Conservation (phyloP, 495 filamentous ascomycete species). For the Pyrenula aspistea region DNA sequence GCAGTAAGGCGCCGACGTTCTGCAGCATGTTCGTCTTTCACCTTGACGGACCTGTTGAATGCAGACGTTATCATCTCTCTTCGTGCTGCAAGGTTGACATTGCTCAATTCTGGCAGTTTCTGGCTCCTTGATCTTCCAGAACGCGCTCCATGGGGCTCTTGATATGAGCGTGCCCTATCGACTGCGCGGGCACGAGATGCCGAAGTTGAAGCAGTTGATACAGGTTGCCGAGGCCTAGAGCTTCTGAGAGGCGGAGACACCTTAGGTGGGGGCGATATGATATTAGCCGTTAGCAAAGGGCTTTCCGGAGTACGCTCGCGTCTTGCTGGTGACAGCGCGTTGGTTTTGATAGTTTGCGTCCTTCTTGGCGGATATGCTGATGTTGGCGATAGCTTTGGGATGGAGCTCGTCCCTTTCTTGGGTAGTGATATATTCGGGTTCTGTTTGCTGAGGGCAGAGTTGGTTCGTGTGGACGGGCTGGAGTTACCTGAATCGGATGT, state of each 20-base stretch:
- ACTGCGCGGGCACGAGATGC: slow-evolving; percentile 50
- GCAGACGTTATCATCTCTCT: slow-evolving; percentile 68
- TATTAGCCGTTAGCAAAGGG: slow-evolving; percentile 50
- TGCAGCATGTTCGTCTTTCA: slow-evolving; percentile 37
- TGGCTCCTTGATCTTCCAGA: slow-evolving; percentile 25
- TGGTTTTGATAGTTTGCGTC: neutral
- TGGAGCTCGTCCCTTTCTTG: slow-evolving; percentile 8
- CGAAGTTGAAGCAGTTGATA: slow-evolving; percentile 58
- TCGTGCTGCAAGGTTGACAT: slow-evolving; percentile 67
- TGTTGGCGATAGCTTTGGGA: slow-evolving; percentile 18
- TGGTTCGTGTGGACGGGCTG: slow-evolving; percentile 28
- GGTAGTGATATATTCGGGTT: slow-evolving; percentile 2
- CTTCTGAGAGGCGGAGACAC: slow-evolving; percentile 69
- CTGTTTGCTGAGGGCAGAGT: slow-evolving; percentile 25
- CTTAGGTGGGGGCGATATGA: slow-evolving; percentile 47
- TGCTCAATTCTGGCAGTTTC: slow-evolving; percentile 45
- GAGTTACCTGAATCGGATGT: slow-evolving; percentile 34
- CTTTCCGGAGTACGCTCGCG: slow-evolving; percentile 19
- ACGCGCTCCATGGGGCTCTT: slow-evolving; percentile 19
- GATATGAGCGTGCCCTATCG: slow-evolving; percentile 32
- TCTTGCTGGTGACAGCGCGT: neutral
- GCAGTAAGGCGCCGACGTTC: slow-evolving; percentile 28
- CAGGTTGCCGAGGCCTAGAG: slow-evolving; percentile 67
- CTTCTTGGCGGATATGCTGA: neutral
- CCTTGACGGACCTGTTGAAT: slow-evolving; percentile 62